Evolutionary conservation across 192 early-diverging fungal species (phyloP).

Genomic region (Spizellomyces punctatus): DNA sequence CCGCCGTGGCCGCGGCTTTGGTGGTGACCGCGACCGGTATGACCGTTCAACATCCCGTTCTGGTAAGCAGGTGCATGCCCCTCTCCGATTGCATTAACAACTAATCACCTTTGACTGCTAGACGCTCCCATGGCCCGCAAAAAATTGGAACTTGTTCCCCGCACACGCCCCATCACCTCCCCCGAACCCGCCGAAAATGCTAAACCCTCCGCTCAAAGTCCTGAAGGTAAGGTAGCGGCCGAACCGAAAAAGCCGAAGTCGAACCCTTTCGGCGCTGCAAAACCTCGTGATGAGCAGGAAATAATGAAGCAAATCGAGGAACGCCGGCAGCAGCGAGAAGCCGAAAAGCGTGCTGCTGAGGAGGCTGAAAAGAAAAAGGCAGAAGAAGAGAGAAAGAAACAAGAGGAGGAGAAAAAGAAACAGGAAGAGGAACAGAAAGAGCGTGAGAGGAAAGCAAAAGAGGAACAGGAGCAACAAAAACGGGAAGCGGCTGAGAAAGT

Average conservation of each 20-base stretch:
- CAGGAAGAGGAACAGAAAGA: not conserved
- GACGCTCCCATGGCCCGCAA: conserved; percentile 36
- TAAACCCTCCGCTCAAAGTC: conserved; percentile 5
- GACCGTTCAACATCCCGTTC: conserved; percentile 6
- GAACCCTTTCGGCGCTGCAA: conserved; percentile 60
- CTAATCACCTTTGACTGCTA: too few species aligned
- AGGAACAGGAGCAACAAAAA: not conserved
- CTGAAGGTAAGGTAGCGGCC: conserved; percentile 11
- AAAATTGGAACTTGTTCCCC: conserved; percentile 45
- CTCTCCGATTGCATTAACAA: too few species aligned
- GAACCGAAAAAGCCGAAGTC: conserved; percentile 45
- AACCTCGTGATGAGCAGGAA: conserved; percentile 54
- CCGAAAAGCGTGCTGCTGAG: conserved; percentile 40
- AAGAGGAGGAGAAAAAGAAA: not conserved
- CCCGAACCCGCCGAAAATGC: not conserved
- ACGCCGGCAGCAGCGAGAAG: conserved; percentile 43
- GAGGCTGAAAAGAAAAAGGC: conserved; percentile 36
- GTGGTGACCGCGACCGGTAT: conserved; percentile 25
- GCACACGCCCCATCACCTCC: conserved; percentile 29
- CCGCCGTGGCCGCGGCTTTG: conserved; percentile 16
- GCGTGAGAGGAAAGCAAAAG: conserved; percentile 5
- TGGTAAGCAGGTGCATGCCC: not conserved
- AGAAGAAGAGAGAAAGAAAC: conserved; percentile 29
- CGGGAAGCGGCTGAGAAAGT: not conserved
- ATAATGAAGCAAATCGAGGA: conserved; percentile 57